Conservation (phyloP, 352 stramenopile species). For the Phytophthora pseudosyringae region DNA sequence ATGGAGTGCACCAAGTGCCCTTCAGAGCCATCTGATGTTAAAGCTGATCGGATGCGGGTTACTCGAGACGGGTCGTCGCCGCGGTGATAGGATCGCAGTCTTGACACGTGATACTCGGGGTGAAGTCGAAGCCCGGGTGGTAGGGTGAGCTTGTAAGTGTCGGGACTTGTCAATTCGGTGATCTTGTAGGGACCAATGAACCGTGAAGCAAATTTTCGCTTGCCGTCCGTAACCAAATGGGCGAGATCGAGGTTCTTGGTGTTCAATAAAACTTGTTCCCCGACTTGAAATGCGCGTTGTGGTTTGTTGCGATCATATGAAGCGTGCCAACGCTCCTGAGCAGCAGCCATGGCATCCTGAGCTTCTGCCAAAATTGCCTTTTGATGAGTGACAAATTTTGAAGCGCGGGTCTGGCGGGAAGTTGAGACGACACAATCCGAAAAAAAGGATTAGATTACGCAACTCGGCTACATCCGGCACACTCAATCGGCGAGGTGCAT, state of each 20-base stretch:
- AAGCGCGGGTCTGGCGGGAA: too few species aligned
- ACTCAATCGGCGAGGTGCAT: too few species aligned
- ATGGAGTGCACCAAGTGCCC: not conserved
- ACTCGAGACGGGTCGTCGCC: not conserved
- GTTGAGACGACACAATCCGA: not conserved
- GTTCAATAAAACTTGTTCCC: slow-evolving; percentile 5
- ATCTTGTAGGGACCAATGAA: not conserved
- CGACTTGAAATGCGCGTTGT: slow-evolving; percentile 1
- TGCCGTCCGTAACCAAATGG: slow-evolving; percentile 12
- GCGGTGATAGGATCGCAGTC: not conserved
- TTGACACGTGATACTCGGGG: not conserved
- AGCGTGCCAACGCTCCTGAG: slow-evolving; percentile 5
- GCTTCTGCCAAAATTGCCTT: not conserved
- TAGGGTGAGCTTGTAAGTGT: not conserved
- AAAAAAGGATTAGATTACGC: too few species aligned
- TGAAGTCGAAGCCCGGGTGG: not conserved
- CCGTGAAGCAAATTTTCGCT: slow-evolving; percentile 7
- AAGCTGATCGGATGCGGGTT: not conserved
- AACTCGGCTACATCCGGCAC: too few species aligned
- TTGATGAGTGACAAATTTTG: not conserved
- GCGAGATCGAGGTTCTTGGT: not conserved
- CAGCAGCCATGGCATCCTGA: slow-evolving; percentile 3
- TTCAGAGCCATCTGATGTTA: not conserved
- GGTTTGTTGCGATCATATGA: slow-evolving; percentile 16
- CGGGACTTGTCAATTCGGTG: too few species aligned